Conservation (phyloP, 768 basidiomycete genomes). For the Rubroboletus satanas region DNA sequence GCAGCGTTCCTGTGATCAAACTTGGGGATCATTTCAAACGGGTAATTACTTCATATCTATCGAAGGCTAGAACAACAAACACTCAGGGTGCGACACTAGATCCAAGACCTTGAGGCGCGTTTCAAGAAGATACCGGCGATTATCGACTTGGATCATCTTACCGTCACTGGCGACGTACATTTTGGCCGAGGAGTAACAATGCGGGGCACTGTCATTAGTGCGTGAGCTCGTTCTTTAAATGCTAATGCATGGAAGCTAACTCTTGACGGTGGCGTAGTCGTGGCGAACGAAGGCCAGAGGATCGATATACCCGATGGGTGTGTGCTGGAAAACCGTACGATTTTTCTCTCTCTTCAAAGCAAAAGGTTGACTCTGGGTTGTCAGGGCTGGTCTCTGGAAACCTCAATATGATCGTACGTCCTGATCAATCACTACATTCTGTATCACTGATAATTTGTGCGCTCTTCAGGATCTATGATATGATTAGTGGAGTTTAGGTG, state of each 20-base stretch:
- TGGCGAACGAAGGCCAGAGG: conserved; percentile 76
- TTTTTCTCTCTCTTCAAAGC: not conserved
- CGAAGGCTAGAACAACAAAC: not conserved
- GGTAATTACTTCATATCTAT: conserved; percentile 36
- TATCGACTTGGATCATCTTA: conserved; percentile 89
- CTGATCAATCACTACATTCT: not conserved
- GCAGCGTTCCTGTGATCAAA: conserved; percentile 92
- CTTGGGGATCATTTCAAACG: conserved; percentile 97
- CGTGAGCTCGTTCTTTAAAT: conserved; percentile 11
- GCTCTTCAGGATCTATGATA: conserved; percentile 9
- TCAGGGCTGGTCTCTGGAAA: conserved; percentile 76
- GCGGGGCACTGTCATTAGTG: conserved; percentile 84
- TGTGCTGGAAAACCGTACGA: conserved; percentile 63
- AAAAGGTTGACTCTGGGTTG: not conserved
- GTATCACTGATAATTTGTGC: not conserved
- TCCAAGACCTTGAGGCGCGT: conserved; percentile 86
- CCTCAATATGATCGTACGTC: conserved; percentile 66
- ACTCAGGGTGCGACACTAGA: conserved; percentile 36
- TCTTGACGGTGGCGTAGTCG: conserved; percentile 37
- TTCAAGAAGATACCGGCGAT: conserved; percentile 94
- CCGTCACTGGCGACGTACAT: conserved; percentile 87
- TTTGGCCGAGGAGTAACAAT: conserved; percentile 86
- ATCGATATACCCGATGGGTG: conserved; percentile 85
- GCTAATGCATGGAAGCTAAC: not conserved
- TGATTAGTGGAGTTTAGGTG: not conserved